Evolutionary conservation across 345 rosid species (phyloP).

Genomic region (thale cress (Arabidopsis thaliana)): TAIR10.1 NC_003076.8:18377501-18378000

Average conservation of each 20-base stretch:
- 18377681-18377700: neutral
- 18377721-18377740: neutral
- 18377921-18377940: neutral
- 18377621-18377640: constrained; percentile 11
- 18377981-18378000: constrained; percentile 4
- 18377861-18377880: neutral
- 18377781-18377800: constrained; percentile 20
- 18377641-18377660: too few species aligned
- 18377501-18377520: too few species aligned
- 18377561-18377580: too few species aligned
- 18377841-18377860: neutral
- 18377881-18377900: neutral
- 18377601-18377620: neutral
- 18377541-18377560: too few species aligned
- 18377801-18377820: constrained; percentile 1
- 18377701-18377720: neutral
- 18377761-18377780: constrained; percentile 28
- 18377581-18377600: too few species aligned
- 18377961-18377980: neutral
- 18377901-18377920: neutral
- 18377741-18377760: constrained; percentile 25
- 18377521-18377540: too few species aligned
- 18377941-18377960: neutral
- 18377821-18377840: neutral
- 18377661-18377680: neutral